Base-by-base conservation (phyloP, 73 alveolate species). In the Loxodes magnus region DNA sequence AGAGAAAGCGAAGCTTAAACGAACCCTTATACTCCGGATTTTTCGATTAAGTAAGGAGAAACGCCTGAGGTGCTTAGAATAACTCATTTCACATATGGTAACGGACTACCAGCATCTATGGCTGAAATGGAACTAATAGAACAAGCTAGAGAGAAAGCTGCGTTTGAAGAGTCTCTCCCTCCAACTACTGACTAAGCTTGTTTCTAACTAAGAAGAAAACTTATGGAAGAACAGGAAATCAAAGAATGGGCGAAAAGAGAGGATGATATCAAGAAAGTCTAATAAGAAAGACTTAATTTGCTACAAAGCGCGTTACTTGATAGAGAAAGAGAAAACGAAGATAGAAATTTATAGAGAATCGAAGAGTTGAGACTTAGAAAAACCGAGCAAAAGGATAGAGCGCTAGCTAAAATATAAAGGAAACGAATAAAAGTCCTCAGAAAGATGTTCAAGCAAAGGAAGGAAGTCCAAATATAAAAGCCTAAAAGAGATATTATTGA, bases 101-200 rank as follows among this genome's bases (percentile, higher is more conserved):
- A 69, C 51, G 99, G 99, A 10, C 71, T 92, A n/a, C 99, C 99
- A 3, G 99, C 94, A n/a, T 81, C 91, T 27, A 92, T 89, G 94
- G 95, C 93, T 30, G 96, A 84, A 56, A 76, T 88, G 73, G 99
- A 92, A 68, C 74, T 87, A 27, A 92, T 92, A 21, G 99, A 89
- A 28, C 86, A 88, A 71, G 85, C 84, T 56, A 64, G 99, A 51
- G 99, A 92, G 61, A 92, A 92, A 56, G 61, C 93, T 71, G 90
- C 95, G 54, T 92, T 92, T 79, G 96, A 92, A 51, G 79, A 84
- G 63, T 93, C 97, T 7, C 68, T 92, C 7, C 99, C 99, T 15
- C 96, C 97, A 23, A 81, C 94, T 16, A 80, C 97, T 2, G 97
- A 92, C 67, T 97, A 92, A 64, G 99, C 99, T 0, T 88, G 94